A percentile compares a stretch with the other conserved stretches of the same genome.
These are phyloP conservation scores for Kuraishia capsulata DNA, from an alignment of 805 yeast species.

Conservation along the genomic window DNA sequence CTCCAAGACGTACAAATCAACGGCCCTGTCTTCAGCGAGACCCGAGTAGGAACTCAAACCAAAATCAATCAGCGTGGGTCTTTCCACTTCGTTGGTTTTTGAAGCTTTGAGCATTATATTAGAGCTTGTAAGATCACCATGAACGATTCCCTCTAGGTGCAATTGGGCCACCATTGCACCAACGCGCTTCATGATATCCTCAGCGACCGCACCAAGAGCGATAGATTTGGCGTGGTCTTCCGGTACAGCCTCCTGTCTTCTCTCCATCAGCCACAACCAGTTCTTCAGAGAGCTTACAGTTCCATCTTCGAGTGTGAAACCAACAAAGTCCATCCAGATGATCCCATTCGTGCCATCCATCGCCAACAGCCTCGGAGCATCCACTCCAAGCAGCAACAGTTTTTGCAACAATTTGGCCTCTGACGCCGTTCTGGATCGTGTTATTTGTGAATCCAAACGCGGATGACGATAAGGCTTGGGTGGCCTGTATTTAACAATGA, in stretches of 20 bases:
- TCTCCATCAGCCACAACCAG: conserved; percentile 58
- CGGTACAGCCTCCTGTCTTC: conserved; percentile 12
- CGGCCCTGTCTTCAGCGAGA: conserved; percentile 88
- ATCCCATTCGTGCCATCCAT: conserved; percentile 73
- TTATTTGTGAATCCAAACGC: conserved; percentile 62
- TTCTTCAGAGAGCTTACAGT: conserved; percentile 58
- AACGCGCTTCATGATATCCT: conserved; percentile 38
- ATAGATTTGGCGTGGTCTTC: conserved; percentile 12
- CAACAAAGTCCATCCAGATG: conserved; percentile 82
- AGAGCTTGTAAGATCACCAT: conserved; percentile 92
- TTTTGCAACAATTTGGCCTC: conserved; percentile 74
- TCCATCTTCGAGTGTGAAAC: conserved; percentile 43
- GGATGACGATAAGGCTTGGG: conserved; percentile 88
- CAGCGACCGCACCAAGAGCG: conserved; percentile 26
- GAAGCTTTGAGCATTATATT: conserved; percentile 49
- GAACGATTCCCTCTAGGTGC: conserved; percentile 73
- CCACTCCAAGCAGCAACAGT: conserved; percentile 42
- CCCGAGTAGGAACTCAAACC: conserved; percentile 76
- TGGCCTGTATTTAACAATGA: conserved; percentile 79
- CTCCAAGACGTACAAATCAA: conserved; percentile 91
- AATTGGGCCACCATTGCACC: conserved; percentile 62
- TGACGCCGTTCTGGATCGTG: conserved; percentile 72
- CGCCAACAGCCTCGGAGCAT: conserved; percentile 65
- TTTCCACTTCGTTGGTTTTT: conserved; percentile 10
- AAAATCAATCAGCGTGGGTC: conserved; percentile 76